Percentiles rank a stretch among this genome's conserved stretches.
Conservation (phyloP, 148 eudicot genomes). For the Chenopodium album region DNA sequence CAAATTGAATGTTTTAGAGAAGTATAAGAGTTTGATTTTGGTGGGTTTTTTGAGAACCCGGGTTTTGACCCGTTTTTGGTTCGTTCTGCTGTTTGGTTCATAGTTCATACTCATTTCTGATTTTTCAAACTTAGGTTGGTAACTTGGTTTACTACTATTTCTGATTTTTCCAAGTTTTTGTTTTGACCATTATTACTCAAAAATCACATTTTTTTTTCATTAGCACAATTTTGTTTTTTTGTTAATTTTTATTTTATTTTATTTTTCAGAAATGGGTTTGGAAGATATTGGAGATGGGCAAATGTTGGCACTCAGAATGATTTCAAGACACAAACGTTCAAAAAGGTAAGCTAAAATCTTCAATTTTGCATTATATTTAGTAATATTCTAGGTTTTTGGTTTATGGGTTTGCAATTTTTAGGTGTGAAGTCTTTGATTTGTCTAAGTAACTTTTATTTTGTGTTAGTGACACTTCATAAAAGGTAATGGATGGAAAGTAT, state of each 20-base stretch:
- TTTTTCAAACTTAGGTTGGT: slow-evolving; percentile 15
- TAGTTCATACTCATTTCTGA: slow-evolving; percentile 18
- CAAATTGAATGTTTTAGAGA: slow-evolving; percentile 34
- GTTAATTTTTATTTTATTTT: not conserved
- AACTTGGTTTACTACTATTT: too few species aligned
- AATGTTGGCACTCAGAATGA: slow-evolving; percentile 32
- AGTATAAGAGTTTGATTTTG: not conserved
- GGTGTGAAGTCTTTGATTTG: not conserved
- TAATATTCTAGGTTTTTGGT: too few species aligned
- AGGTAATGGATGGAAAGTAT: too few species aligned
- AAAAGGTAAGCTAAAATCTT: slow-evolving; percentile 52
- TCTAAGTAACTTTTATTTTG: not conserved
- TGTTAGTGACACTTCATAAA: not conserved
- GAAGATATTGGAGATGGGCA: slow-evolving; percentile 44
- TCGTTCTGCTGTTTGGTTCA: not conserved
- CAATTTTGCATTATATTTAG: not conserved
- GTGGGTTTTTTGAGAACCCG: slow-evolving; percentile 12
- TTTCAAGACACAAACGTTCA: slow-evolving; percentile 56
- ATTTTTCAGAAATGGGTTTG: slow-evolving; percentile 45
- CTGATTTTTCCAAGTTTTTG: slow-evolving; percentile 22
- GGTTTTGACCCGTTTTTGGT: slow-evolving; percentile 20
- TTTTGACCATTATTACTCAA: slow-evolving; percentile 8
- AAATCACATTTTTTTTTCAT: slow-evolving; percentile 5
- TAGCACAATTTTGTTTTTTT: not conserved
- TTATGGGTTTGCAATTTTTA: not conserved